phyloP scores from a whole-genome alignment of 352 stramenopile species.

The Phytophthora hibernalis region DNA sequence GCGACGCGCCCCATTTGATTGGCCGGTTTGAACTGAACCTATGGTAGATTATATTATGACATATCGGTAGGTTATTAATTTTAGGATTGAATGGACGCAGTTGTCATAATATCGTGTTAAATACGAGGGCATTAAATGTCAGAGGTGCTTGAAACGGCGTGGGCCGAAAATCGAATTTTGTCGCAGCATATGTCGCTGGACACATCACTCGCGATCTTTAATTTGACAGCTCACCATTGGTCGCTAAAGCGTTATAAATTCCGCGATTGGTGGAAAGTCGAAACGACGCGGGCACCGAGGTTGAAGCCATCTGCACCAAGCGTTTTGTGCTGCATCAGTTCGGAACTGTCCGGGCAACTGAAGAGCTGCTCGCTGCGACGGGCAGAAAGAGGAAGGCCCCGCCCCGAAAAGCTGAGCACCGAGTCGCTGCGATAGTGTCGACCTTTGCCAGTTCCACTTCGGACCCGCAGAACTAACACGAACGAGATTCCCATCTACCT shows the following conservation, averaged over 20 bases:
- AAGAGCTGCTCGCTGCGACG: constrained; percentile 13
- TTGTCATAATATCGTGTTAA: neutral
- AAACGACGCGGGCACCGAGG: constrained; percentile 1
- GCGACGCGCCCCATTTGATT: constrained; percentile 1
- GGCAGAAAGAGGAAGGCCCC: neutral
- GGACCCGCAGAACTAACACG: constrained; percentile 5
- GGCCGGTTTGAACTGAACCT: neutral
- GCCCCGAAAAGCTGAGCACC: neutral
- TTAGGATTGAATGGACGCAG: neutral
- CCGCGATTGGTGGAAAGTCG: constrained; percentile 14
- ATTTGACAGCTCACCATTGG: neutral
- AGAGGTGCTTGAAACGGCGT: constrained; percentile 6
- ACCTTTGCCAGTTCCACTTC: constrained; percentile 33
- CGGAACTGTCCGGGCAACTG: constrained; percentile 11
- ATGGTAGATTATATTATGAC: neutral
- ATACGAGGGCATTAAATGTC: constrained; percentile 5
- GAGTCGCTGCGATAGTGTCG: constrained; percentile 5
- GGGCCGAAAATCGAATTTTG: constrained; percentile 34
- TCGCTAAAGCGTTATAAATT: constrained; percentile 6
- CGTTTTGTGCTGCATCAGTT: constrained; percentile 22
- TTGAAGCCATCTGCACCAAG: constrained; percentile 25
- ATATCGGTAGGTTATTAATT: neutral
- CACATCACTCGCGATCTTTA: constrained; percentile 24
- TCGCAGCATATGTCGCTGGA: constrained; percentile 23
- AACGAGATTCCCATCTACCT: constrained; percentile 24